Conservation (phyloP, 257 asterid genomes). For the Fraxinus excelsior region DNA sequence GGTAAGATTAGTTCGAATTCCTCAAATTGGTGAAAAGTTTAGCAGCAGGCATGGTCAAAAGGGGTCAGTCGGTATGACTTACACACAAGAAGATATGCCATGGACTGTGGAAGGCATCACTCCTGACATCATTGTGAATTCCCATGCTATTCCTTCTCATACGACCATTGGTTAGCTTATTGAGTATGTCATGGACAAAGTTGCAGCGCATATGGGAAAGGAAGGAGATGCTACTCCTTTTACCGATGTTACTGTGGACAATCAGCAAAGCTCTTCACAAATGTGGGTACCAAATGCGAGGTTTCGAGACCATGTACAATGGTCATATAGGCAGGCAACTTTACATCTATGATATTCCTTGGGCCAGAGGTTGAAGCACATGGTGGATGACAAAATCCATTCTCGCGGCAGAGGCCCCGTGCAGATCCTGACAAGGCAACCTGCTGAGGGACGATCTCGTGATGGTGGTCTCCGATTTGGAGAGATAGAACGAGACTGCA, state of each 20-base stretch:
- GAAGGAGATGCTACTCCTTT: conserved; percentile 99
- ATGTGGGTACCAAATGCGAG: conserved; percentile 98
- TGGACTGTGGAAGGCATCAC: conserved; percentile 89
- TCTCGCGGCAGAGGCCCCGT: conserved; percentile 99
- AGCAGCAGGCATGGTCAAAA: conserved; percentile 97
- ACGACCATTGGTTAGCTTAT: conserved; percentile 96
- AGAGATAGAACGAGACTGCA: conserved; percentile 97
- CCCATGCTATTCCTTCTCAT: conserved; percentile 98
- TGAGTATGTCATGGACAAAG: conserved; percentile 97
- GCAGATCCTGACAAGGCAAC: conserved; percentile 92
- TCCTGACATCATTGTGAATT: conserved; percentile 88
- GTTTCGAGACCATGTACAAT: conserved; percentile 95
- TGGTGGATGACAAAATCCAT: conserved; percentile 97
- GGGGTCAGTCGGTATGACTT: conserved; percentile 95
- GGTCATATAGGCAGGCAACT: conserved; percentile 93
- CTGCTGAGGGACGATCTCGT: conserved; percentile 96
- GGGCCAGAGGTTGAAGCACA: conserved; percentile 98
- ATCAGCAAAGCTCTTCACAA: conserved; percentile 90
- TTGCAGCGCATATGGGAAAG: conserved; percentile 98
- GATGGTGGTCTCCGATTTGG: conserved; percentile 98
- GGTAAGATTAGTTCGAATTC: conserved; percentile 88
- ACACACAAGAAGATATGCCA: conserved; percentile 99
- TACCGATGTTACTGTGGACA: conserved; percentile 93
- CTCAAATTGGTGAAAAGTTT: conserved; percentile 96
- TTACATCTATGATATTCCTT: conserved; percentile 78